Percentiles rank a stretch among this genome's conserved stretches.
phyloP scores from a whole-genome alignment of 2,329 filamentous ascomycete genomes.

The Phaeophleospora eucalypticola region DNA sequence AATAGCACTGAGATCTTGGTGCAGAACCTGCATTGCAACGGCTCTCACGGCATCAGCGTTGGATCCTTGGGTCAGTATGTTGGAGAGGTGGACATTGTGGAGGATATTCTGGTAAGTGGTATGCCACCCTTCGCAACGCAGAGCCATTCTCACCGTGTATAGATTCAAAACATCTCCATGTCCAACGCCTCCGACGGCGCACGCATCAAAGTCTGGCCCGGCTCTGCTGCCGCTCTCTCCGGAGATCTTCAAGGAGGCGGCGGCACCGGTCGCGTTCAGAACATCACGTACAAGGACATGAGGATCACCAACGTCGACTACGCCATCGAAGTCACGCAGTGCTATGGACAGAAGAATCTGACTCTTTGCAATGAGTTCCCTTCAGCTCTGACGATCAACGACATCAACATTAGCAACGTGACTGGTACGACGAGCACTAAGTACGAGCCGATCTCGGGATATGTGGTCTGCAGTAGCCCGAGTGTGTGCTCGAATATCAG shows the following conservation, averaged over 20 bases:
- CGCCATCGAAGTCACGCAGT: constrained; percentile 62
- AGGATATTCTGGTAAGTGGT: constrained; percentile 58
- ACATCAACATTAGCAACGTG: constrained; percentile 49
- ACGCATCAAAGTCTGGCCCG: constrained; percentile 72
- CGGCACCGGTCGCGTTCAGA: constrained; percentile 58
- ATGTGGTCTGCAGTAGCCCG: constrained; percentile 42
- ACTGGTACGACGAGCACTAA: constrained; percentile 43
- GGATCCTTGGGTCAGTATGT: constrained; percentile 66
- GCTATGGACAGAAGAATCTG: constrained; percentile 59
- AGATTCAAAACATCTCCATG: constrained; percentile 37
- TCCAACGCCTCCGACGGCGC: constrained; percentile 55
- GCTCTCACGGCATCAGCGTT: constrained; percentile 69
- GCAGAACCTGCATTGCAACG: constrained; percentile 63
- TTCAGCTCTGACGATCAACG: constrained; percentile 52
- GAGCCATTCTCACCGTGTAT: constrained; percentile 51
- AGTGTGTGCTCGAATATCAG: constrained; percentile 50
- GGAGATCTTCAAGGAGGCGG: constrained; percentile 64
- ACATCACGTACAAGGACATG: constrained; percentile 64
- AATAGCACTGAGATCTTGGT: constrained; percentile 66
- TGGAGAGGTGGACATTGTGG: constrained; percentile 61
- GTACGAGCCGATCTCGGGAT: constrained; percentile 40
- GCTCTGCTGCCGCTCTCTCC: constrained; percentile 51
- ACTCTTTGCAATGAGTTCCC: constrained; percentile 59
- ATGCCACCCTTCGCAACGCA: constrained; percentile 10
- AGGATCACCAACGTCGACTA: constrained; percentile 60